Percentiles rank a stretch among this genome's conserved stretches.
Evolutionary conservation across 371 early-diverging fungal species (phyloP).

Genomic region (Zancudomyces culisetae): DNA sequence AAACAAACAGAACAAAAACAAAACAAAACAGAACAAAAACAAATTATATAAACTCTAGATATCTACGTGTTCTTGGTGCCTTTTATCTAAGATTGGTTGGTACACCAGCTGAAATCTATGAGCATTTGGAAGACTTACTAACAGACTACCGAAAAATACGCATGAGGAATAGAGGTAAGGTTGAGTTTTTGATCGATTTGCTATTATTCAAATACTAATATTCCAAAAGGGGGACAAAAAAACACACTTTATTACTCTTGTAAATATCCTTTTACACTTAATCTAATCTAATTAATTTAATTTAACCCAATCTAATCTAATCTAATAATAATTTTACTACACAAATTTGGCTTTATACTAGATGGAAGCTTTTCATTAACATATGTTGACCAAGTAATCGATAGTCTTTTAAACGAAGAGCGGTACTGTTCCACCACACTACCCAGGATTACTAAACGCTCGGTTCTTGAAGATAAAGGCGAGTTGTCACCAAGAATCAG

Average conservation of each 20-base stretch:
- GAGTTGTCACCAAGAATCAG: conserved; percentile 67
- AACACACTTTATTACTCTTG: no score
- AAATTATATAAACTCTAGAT: no score
- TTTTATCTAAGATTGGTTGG: conserved; percentile 73
- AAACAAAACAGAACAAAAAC: no score
- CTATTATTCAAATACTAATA: background rate
- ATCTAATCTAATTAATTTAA: no score
- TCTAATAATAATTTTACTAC: no score
- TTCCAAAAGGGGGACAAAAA: no score
- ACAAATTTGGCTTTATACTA: background rate
- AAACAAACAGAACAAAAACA: no score
- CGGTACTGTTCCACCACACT: conserved; percentile 76
- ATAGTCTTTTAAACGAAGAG: conserved; percentile 53
- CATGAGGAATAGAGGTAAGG: conserved; percentile 15
- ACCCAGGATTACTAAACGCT: conserved; percentile 59
- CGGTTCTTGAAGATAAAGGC: conserved; percentile 67
- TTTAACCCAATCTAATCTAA: no score
- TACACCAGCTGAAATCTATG: conserved; percentile 57
- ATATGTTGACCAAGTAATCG: conserved; percentile 82
- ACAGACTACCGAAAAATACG: conserved; percentile 74
- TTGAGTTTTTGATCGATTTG: background rate
- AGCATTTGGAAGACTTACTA: conserved; percentile 65
- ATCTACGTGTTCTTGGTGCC: conserved; percentile 67
- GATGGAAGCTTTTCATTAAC: conserved; percentile 34
- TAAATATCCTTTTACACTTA: no score